Conservation (phyloP, 495 filamentous ascomycete genomes). For the Neurospora sp. region DNA sequence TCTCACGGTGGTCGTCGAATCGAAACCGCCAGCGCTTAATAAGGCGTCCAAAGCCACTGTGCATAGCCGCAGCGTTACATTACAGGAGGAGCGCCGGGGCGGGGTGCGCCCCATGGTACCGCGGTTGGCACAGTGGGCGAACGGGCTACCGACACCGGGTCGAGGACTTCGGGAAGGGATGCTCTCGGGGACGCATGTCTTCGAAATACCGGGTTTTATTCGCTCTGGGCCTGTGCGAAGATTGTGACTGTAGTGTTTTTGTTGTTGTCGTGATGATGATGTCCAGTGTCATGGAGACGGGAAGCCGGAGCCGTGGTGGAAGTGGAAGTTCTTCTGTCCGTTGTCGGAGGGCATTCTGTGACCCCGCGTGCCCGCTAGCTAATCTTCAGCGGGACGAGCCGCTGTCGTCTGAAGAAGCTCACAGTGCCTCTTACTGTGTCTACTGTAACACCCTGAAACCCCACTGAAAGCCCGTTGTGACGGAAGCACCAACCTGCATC, state of each 20-base stretch:
- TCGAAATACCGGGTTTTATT: not conserved
- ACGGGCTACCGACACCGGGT: too few species aligned
- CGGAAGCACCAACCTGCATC: not conserved
- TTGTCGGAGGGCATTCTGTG: not conserved
- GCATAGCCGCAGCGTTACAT: not conserved
- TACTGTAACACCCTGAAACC: not conserved
- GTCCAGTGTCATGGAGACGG: not conserved
- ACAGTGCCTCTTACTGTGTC: not conserved
- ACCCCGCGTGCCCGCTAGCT: not conserved
- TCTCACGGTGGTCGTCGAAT: not conserved
- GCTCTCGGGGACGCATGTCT: not conserved
- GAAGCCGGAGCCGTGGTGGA: not conserved
- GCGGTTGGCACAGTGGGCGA: not conserved
- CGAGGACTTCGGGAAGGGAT: not conserved
- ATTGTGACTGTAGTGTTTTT: not conserved
- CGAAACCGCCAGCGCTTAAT: not conserved
- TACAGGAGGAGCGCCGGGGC: not conserved
- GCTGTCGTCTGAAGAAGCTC: not conserved
- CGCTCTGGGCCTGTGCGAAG: too few species aligned
- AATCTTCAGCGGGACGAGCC: not conserved
- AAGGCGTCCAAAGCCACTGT: not conserved
- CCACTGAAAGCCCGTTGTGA: not conserved
- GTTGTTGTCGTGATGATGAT: not conserved
- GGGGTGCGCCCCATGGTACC: not conserved
- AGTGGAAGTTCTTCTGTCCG: not conserved